Evolutionary conservation across 148 eudicot species (phyloP), one percentile per base, ranked within the genome.

Genomic region (Rhododendron mucronatum): DNA sequence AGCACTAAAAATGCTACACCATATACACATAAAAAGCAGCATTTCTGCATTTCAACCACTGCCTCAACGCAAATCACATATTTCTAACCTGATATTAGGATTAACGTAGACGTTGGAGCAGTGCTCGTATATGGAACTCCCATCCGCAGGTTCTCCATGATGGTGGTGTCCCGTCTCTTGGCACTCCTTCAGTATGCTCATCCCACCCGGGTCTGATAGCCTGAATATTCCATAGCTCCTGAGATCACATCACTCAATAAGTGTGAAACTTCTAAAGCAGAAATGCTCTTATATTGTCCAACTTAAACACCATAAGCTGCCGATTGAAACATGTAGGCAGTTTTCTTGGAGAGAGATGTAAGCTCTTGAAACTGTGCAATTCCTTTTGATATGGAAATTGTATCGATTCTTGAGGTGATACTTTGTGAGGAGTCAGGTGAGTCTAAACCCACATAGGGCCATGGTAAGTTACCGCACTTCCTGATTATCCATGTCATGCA

Each of bases 91-190:
- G 35, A 95, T 89, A 80, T 91, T 91, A 13, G 94, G 96, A 85
- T 95, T 95, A 71, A 91, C 82, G 78, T 85, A 91, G 28, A 93
- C 89, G 88, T 94, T 93, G 82, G 94, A 91, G 90, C 96, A 95
- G 59, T 92, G 88, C 88, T 90, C 95, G 47, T 5, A 0, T 45
- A 45, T 45, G 47, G 47, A 1, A 45, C 0, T 45, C 47, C 47
- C 47, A 45, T 45, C 47, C 9, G 47, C 47, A 45, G 47, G 86
- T 86, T 93, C 95, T 33, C 26, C 69, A 82, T 95, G 96, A 59
- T 5, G 39, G 39, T 37, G 39, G 39, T 37, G 3, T 37, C 39
- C 98, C 45, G 59, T 84, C 89, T 93, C 92, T 78, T 85, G 84
- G 86, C 98, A 95, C 67, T 92, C 91, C 89, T 86, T 88, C 8